Conservation (phyloP, 805 yeast species). For the Ogataea degrootiae region DNA sequence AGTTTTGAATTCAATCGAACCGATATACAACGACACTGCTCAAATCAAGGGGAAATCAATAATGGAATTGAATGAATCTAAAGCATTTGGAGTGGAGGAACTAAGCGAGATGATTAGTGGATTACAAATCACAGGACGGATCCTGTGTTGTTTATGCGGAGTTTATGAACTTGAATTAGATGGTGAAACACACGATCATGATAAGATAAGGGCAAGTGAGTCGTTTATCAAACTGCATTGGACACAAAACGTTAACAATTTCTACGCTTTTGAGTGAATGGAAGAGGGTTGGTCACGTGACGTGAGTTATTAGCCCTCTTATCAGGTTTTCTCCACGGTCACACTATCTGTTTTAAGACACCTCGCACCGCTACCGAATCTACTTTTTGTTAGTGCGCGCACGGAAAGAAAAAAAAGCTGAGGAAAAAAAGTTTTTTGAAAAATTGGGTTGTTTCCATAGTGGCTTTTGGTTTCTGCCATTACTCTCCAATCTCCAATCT, state of each 20-base stretch:
- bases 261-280: conserved; percentile 32
- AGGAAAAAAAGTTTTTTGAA: too few relatives aligned
- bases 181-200: neutral
- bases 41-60: neutral
- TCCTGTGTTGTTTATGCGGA: conserved; percentile 32
- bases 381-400: too few relatives aligned
- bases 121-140: conserved; percentile 31
- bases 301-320: neutral
- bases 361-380: too few relatives aligned
- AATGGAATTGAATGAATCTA: neutral
- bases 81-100: conserved; percentile 13
- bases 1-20: conserved; percentile 11
- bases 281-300: too few relatives aligned
- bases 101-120: conserved; percentile 22
- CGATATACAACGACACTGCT: conserved; percentile 10
- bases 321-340: too few relatives aligned
- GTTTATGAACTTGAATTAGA: conserved; percentile 21
- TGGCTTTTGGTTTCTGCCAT: too few relatives aligned
- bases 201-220: conserved; percentile 7
- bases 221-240: conserved; percentile 18
- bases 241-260: conserved; percentile 23
- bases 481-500: too few relatives aligned
- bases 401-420: too few relatives aligned
- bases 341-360: too few relatives aligned
- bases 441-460: too few relatives aligned